A percentile compares a stretch with the other conserved stretches of the same genome.
Evolutionary conservation across 169 alveolate species (phyloP).

Genomic region (Plasmodium malariae): DNA sequence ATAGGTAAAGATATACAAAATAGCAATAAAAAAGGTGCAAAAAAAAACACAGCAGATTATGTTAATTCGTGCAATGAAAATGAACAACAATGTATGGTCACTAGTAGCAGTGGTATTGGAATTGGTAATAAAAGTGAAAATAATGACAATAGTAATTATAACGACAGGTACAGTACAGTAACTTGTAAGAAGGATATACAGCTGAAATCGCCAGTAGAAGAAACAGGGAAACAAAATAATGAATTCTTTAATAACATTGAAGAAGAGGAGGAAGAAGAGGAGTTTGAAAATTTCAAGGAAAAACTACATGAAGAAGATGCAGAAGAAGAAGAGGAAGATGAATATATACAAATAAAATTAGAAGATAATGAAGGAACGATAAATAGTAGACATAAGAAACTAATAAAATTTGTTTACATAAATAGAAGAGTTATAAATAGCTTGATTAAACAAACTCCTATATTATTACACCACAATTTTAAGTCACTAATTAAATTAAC

Average conservation of each 20-base stretch:
- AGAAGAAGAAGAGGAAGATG: slow-evolving; percentile 23
- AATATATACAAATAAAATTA: slow-evolving; percentile 63
- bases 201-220: no score
- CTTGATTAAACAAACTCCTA: slow-evolving; percentile 87
- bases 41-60: not conserved
- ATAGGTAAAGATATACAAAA: not conserved
- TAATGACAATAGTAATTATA: no score
- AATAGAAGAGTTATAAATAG: slow-evolving; percentile 84
- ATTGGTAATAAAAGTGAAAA: no score
- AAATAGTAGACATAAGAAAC: slow-evolving; percentile 76
- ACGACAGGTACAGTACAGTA: no score
- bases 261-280: slow-evolving; percentile 7
- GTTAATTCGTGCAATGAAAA: not conserved
- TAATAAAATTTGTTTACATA: slow-evolving; percentile 79
- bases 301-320: not conserved
- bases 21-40: no score
- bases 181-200: no score
- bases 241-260: no score
- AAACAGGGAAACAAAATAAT: no score
- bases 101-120: no score
- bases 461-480: slow-evolving; percentile 87
- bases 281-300: no score
- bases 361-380: slow-evolving; percentile 58
- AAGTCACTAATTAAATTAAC: slow-evolving; percentile 88
- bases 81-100: no score